Conservation (phyloP, 192 early-diverging fungal species). For the Coemansia reversa region DNA sequence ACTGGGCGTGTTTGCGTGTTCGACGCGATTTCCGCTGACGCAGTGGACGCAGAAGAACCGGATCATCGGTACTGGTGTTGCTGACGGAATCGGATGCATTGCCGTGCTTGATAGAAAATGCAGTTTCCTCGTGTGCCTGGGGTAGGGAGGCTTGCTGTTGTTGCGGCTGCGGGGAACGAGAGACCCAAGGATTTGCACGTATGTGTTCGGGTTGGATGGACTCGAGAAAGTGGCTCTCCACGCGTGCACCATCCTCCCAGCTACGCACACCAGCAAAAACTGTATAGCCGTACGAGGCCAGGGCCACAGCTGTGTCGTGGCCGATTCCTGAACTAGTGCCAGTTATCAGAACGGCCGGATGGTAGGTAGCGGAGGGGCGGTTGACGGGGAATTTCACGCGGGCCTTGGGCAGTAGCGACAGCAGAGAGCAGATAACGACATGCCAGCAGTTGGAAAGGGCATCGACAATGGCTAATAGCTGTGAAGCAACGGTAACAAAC, state of each 20-base stretch:
- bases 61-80: background rate
- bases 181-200: slow-evolving; percentile 23
- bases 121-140: background rate
- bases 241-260: slow-evolving; percentile 51
- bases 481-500: slow-evolving; percentile 34
- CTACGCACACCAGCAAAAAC: slow-evolving; percentile 57
- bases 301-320: slow-evolving; percentile 51
- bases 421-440: slow-evolving; percentile 28
- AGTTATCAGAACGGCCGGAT: slow-evolving; percentile 54
- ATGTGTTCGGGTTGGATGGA: slow-evolving; percentile 20
- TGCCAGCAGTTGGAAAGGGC: slow-evolving; percentile 52
- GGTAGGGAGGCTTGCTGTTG: background rate
- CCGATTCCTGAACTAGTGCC: slow-evolving; percentile 57
- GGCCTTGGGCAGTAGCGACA: slow-evolving; percentile 53
- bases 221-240: slow-evolving; percentile 43
- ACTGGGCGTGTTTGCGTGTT: background rate
- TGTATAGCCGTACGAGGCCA: slow-evolving; percentile 52
- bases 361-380: slow-evolving; percentile 25
- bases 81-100: slow-evolving; percentile 3
- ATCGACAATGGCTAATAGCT: slow-evolving; percentile 37
- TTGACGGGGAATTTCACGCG: slow-evolving; percentile 32
- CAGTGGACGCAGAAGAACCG: background rate
- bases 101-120: background rate
- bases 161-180: background rate
- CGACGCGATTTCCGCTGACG: slow-evolving; percentile 9